Conservation (phyloP, 2,329 filamentous ascomycete genomes). For the Alternaria novae-zelandiae region DNA sequence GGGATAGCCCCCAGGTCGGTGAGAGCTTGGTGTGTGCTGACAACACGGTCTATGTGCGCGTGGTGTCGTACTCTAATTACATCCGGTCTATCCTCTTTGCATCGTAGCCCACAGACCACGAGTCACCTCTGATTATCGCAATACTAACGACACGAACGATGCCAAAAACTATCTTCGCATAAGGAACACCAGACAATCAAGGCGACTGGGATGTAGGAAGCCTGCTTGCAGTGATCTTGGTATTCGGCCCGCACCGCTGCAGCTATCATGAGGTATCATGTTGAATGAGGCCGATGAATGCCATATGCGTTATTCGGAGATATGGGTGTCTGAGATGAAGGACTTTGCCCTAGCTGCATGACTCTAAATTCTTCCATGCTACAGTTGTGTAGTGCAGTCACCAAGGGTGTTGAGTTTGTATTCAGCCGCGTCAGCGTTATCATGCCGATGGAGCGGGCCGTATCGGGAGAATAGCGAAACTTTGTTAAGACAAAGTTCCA, state of each 20-base stretch:
- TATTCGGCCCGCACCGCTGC: background rate
- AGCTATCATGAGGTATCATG: background rate
- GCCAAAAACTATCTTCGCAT: background rate
- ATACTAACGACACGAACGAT: background rate
- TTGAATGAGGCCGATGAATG: background rate
- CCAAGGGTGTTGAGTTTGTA: background rate
- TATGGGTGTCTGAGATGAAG: background rate
- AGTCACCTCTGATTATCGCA: background rate
- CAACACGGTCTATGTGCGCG: background rate
- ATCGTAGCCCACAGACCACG: background rate
- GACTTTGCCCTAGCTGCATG: background rate
- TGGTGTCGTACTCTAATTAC: background rate
- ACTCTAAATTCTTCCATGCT: background rate
- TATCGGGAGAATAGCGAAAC: background rate
- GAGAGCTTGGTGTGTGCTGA: background rate
- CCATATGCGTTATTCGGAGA: background rate
- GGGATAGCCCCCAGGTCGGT: background rate
- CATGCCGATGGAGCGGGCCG: background rate
- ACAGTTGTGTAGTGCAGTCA: background rate
- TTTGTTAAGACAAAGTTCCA: background rate
- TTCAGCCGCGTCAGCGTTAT: background rate
- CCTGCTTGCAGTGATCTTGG: background rate
- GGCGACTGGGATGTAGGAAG: background rate
- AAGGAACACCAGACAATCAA: background rate
- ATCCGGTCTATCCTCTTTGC: background rate